Percentiles rank a stretch among this genome's conserved stretches.
These are phyloP conservation scores for Tuber microsphaerosporum DNA, from an alignment of 495 filamentous ascomycete species.

Conservation along the genomic window DNA sequence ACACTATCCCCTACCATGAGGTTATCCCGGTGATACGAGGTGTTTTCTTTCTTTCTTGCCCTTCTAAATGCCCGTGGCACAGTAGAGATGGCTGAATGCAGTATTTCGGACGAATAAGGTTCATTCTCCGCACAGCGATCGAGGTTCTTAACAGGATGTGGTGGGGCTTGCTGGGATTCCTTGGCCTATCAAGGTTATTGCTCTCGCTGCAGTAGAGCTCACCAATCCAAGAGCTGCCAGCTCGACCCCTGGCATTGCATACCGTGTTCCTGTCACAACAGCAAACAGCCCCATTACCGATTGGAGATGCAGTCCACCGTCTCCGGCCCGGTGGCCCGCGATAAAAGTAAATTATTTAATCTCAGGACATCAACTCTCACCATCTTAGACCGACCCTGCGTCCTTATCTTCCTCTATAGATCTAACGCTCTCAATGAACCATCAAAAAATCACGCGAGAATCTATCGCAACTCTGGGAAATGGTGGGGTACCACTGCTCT, in stretches of 20 bases:
- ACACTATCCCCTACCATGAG: too few relatives aligned
- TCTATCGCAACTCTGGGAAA: not conserved
- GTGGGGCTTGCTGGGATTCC: too few relatives aligned
- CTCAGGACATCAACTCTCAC: not conserved
- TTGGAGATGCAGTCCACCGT: not conserved
- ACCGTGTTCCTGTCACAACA: not conserved
- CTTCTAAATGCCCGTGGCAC: not conserved
- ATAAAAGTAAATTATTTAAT: not conserved
- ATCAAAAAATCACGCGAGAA: not conserved
- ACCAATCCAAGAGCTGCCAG: not conserved
- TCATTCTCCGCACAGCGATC: not conserved
- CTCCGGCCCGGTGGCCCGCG: not conserved
- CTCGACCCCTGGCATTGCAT: not conserved
- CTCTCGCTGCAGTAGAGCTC: too few relatives aligned
- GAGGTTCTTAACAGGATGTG: too few relatives aligned
- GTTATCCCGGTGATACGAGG: not conserved
- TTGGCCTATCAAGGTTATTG: too few relatives aligned
- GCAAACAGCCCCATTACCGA: not conserved
- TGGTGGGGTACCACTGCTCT: not conserved
- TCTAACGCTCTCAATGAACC: not conserved
- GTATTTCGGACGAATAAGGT: not conserved
- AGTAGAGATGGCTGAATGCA: not conserved
- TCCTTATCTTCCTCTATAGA: not conserved
- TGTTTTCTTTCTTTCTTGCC: not conserved
- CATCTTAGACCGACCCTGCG: not conserved